Base-by-base conservation (phyloP, 805 yeast genomes). In the Starmerella sp. region DNA sequence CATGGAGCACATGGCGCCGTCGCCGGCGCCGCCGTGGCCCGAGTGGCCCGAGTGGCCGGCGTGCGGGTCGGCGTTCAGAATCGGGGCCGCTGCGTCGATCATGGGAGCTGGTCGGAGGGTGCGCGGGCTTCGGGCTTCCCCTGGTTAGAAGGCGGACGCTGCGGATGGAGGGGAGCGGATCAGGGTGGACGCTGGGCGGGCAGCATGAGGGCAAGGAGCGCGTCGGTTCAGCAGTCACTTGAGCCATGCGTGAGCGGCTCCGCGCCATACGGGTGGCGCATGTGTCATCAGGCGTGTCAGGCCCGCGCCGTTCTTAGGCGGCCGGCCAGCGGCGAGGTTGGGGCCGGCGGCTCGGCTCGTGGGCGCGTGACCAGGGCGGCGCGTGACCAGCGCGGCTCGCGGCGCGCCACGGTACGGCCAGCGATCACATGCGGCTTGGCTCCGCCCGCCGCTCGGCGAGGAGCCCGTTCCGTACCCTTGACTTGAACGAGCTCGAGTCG, bases 21-120 rank as follows among this genome's bases (percentile, higher is more conserved):
- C 61, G 36, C 57, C 58, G 49, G 54, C 57, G 52, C 56, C 61
- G 36, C 55, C 58, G 41, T 59, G 62, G 41, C 60, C 60, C 34
- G 51, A 62, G 53, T 62, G 56, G 44, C 54, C 55, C 42, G 49
- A 13, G 51, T 50, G 58, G 55, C 43, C 57, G 13, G 15, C 29
- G 43, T 39, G 43, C 29, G 36, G 28, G 36, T 30, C 48, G 14
- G 37, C 7, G 36, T 31, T 36, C 28, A 31, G 11, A 6, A 17
- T 10, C 28, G 11, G 48, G 9, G 48, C 28, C 15, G 45, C 22
- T 6, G 45, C 15, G 45, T 29, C 45, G 1, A 42, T 42, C 45
- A 42, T 42, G 45, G 15, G 22, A 22, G 22, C 22, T 22, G 22
- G 22, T 22, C n/a, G 32, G 11, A n/a, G 6, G 32, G 15, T 17